Percentiles rank a stretch among this genome's conserved stretches.
These are phyloP conservation scores for Balamuthia mandrillaris DNA, from an alignment of 208 protist genomes.

Conservation along the genomic window DNA sequence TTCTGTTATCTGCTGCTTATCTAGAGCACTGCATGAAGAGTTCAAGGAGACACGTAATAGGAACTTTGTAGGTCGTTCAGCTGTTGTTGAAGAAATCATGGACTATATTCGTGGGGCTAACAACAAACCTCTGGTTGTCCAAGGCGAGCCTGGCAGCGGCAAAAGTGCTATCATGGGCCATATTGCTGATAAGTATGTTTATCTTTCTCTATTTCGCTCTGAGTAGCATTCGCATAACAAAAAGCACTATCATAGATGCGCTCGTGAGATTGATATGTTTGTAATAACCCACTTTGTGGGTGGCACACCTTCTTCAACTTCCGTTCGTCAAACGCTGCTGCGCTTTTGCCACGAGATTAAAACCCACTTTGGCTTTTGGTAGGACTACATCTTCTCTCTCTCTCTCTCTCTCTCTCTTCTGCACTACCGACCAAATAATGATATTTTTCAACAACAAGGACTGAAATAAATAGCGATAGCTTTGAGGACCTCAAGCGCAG, in stretches of 20 bases:
- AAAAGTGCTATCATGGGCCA: constrained; percentile 43
- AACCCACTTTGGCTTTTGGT: neutral
- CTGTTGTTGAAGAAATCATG: too few relatives aligned
- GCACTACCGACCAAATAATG: neutral
- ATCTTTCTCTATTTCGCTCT: neutral
- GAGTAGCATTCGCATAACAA: neutral
- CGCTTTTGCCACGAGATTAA: constrained; percentile 19
- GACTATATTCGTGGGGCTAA: too few relatives aligned
- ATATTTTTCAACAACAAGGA: neutral
- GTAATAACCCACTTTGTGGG: constrained; percentile 49
- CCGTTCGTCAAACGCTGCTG: constrained; percentile 40
- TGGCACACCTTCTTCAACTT: constrained; percentile 31
- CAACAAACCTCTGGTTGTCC: constrained; percentile 21
- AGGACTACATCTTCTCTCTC: neutral
- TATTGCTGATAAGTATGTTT: neutral
- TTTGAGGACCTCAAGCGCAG: constrained; percentile 11
- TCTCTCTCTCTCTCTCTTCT: neutral
- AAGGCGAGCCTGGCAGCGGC: constrained; percentile 43
- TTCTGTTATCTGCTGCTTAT: too few relatives aligned
- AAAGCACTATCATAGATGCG: neutral
- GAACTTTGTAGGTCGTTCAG: too few relatives aligned
- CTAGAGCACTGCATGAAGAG: too few relatives aligned
- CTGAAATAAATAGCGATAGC: neutral
- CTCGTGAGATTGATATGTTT: neutral
- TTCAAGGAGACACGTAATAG: too few relatives aligned